Conservation (phyloP, 2,329 filamentous ascomycete species). For the Graphium sp. region DNA sequence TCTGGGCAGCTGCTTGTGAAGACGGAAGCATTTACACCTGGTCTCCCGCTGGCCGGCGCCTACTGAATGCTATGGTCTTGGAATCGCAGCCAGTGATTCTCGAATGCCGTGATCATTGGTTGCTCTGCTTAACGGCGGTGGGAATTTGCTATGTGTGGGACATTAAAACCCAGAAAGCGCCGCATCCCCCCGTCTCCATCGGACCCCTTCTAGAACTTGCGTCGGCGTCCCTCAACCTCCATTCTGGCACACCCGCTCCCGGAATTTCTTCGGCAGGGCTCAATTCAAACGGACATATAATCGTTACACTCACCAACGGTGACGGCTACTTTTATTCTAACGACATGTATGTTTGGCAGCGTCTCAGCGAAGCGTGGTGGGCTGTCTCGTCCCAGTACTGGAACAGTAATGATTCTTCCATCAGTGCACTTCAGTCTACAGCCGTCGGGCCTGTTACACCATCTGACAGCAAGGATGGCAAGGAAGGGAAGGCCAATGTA, state of each 20-base stretch:
- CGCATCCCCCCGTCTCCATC: conserved; percentile 79
- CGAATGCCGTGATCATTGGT: conserved; percentile 76
- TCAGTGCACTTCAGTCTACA: conserved; percentile 62
- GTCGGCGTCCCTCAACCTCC: conserved; percentile 58
- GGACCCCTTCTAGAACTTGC: conserved; percentile 81
- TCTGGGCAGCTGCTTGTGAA: conserved; percentile 88
- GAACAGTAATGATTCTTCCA: conserved; percentile 89
- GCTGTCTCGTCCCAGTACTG: conserved; percentile 95
- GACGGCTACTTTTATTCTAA: conserved; percentile 86
- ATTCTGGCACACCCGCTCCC: conserved; percentile 59
- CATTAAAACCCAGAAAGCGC: conserved; percentile 62
- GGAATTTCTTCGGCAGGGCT: conserved; percentile 82
- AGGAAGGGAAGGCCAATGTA: conserved; percentile 38
- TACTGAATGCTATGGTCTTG: conserved; percentile 70
- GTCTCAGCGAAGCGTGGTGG: conserved; percentile 96
- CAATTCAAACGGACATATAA: conserved; percentile 70
- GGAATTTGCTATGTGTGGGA: conserved; percentile 93
- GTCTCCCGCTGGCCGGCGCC: conserved; percentile 77
- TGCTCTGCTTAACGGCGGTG: conserved; percentile 75
- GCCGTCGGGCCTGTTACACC: conserved; percentile 37
- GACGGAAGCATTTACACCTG: conserved; percentile 82
- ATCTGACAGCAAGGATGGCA: conserved; percentile 17
- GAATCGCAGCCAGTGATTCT: conserved; percentile 91
- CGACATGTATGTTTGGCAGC: conserved; percentile 80
- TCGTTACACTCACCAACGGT: conserved; percentile 86